Base-by-base conservation (phyloP, 2,329 filamentous ascomycete genomes). In the Phaeosphaeriaceae sp. region DNA sequence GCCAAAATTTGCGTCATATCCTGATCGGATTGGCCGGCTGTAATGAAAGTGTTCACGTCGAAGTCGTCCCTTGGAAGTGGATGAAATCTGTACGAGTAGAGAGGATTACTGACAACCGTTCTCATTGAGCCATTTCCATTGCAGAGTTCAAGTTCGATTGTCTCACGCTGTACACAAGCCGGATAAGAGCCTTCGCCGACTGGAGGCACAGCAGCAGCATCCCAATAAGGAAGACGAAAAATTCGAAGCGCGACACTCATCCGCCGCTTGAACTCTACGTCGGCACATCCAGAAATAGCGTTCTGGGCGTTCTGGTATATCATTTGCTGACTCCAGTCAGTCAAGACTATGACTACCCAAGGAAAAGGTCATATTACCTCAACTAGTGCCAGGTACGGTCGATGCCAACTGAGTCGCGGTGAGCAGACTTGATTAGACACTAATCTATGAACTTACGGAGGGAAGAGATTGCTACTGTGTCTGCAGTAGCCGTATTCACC, bases 391-490 rank as follows among this genome's bases (percentile, higher is more conserved):
- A 94, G 80, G 74, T 94, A 95, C 1, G 91, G 90, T 22, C 92
- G 84, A 80, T 96, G 92, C 92, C 92, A 96, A 31, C 25, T 31
- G 5, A 31, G 25, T 31, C 25, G 5, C 11, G 25, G 25, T 31
- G 11, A 31, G 25, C 25, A 31, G 25, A 6, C 11, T 31, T 11
- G 25, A 31, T 6, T 11, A 31, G 25, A 31, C 11, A 11, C 11
- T 31, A 11, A 6, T 5, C 5, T 11, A 31, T 31, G 6, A 31
- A 31, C 25, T 31, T 31, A 31, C 27, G 88, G 85, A 20, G 89
- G 86, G 71, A 96, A 94, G 15, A 95, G 79, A 42, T 91, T 87
- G 1, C 90, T 92, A 25, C 84, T 86, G 75, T 96, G 92, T 11
- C 85, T 85, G 72, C 92, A 96, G 71, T 93, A 95, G 24, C 91